Evolutionary conservation across 148 eudicot species (phyloP), one percentile per base, ranked within the genome.

Genomic region (Vaccinium macrocarpon): DNA sequence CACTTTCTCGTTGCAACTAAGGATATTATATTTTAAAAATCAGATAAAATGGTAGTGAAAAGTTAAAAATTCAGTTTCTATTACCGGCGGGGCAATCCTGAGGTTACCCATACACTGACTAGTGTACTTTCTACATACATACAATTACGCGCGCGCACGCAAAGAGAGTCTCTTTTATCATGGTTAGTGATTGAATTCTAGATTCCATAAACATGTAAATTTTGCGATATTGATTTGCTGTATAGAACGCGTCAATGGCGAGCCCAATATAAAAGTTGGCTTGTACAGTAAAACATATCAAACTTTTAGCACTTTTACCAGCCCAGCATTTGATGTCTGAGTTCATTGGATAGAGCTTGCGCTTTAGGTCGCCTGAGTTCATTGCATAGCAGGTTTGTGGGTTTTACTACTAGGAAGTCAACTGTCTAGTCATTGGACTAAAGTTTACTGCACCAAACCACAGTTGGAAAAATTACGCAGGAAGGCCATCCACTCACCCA

Each of bases 51-150:
- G 23, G 59, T 52, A 59, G 50, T 13, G 16, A 55, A 16, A 46
- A 52, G 50, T 25, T 16, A 55, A 16, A 46, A 52, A 2, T n/a
- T 56, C 2, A 19, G 2, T 9, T 3, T 76, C 18, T 76, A 74
- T 74, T 42, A 19, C 78, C 35, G 19, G 19, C 13, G 38, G 78
- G 50, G 49, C 25, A 76, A 4, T 50, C 18, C 23, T 50, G 16
- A 48, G 79, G 79, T 76, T 76, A 50, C 77, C 77, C 2, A 73
- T 73, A 16, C 6, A 42, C 23, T 38, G 77, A 73, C 68, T 62
- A 62, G 68, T 62, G 27, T 23, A 61, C 27, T 68, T 68, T 23
- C 11, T 13, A 5, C 2, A 53, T 53, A 1, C n/a, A 11, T 18
- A 12, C 12, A 0, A 12, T 77, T 12, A 76, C 16, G 53, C 62